phyloP scores from a whole-genome alignment of 2,329 filamentous ascomycete species.

The Parafenestella ontariensis region DNA sequence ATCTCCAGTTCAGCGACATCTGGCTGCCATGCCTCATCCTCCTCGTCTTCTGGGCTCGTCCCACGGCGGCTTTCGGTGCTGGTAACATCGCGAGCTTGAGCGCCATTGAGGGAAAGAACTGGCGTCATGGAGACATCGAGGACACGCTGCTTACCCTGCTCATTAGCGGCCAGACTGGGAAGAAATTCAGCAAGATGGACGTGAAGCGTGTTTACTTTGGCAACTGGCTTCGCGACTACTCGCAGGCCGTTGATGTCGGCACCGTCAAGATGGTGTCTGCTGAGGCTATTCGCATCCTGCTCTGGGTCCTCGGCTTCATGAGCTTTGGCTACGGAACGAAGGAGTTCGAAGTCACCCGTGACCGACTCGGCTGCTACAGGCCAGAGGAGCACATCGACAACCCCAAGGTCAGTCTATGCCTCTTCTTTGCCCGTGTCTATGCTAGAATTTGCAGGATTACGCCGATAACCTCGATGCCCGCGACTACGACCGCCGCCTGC shows the following conservation, averaged over 20 bases:
- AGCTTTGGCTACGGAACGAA: slow-evolving; percentile 83
- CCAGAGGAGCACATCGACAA: slow-evolving; percentile 77
- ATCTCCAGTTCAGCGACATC: slow-evolving; percentile 39
- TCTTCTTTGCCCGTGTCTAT: not conserved
- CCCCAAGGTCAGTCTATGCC: slow-evolving; percentile 57
- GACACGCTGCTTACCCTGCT: slow-evolving; percentile 81
- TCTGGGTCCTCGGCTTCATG: slow-evolving; percentile 90
- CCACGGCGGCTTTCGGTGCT: slow-evolving; percentile 80
- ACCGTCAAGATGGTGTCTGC: slow-evolving; percentile 90
- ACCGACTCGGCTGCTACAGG: slow-evolving; percentile 80
- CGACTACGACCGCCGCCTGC: slow-evolving; percentile 79
- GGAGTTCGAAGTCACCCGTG: slow-evolving; percentile 84
- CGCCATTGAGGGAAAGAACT: slow-evolving; percentile 84
- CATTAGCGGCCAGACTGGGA: slow-evolving; percentile 69
- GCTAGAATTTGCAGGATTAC: slow-evolving; percentile 64
- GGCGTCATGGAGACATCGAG: slow-evolving; percentile 76
- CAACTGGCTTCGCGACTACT: slow-evolving; percentile 94
- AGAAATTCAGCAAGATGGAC: slow-evolving; percentile 88
- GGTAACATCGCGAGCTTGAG: slow-evolving; percentile 86
- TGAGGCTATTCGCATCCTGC: slow-evolving; percentile 86
- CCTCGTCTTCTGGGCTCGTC: slow-evolving; percentile 71
- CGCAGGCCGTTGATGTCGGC: slow-evolving; percentile 90
- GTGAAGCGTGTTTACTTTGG: slow-evolving; percentile 94
- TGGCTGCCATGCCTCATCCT: slow-evolving; percentile 52
- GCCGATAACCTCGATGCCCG: slow-evolving; percentile 87